phyloP scores from a whole-genome alignment of 352 stramenopile genomes.

The Phytopythium chamaehyphon region DNA sequence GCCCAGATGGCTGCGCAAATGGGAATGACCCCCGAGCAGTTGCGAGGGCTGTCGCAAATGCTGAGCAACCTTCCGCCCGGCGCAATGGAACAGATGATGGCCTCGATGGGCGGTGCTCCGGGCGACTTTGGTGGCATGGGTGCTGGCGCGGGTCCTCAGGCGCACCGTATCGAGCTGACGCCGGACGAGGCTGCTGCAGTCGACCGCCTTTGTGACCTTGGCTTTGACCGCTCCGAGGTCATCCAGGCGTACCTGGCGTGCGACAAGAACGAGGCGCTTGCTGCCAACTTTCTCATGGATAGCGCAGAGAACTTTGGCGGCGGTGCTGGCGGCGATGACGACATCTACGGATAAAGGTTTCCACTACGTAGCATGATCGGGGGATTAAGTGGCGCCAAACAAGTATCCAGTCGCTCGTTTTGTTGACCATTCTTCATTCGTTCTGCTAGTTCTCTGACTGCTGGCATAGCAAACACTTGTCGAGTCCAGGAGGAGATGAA shows the following conservation, averaged over 20 bases:
- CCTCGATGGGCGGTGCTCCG: constrained; percentile 55
- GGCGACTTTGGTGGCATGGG: constrained; percentile 42
- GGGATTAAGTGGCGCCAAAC: not conserved
- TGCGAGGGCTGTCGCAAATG: constrained; percentile 85
- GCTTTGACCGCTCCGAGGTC: constrained; percentile 89
- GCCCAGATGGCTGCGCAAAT: constrained; percentile 81
- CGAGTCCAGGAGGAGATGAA: not conserved
- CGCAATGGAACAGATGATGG: constrained; percentile 86
- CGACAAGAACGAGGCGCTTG: constrained; percentile 99
- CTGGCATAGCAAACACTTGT: not conserved
- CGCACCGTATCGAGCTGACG: constrained; percentile 70
- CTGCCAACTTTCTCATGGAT: constrained; percentile 99
- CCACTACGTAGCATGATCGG: constrained; percentile 4
- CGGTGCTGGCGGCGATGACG: constrained; percentile 56
- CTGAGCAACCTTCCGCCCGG: constrained; percentile 77
- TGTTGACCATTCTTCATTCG: not conserved
- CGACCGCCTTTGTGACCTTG: constrained; percentile 78
- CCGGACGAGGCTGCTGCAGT: constrained; percentile 79
- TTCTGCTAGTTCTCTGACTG: too few relatives aligned
- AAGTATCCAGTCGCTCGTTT: constrained; percentile 4
- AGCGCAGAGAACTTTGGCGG: constrained; percentile 61
- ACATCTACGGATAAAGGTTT: constrained; percentile 68
- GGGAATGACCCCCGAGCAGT: constrained; percentile 81
- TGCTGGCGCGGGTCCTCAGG: constrained; percentile 26
- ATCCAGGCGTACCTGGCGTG: constrained; percentile 98